Conservation (phyloP, 306 rosid genomes). For the Citrullus mucosospermus region DNA sequence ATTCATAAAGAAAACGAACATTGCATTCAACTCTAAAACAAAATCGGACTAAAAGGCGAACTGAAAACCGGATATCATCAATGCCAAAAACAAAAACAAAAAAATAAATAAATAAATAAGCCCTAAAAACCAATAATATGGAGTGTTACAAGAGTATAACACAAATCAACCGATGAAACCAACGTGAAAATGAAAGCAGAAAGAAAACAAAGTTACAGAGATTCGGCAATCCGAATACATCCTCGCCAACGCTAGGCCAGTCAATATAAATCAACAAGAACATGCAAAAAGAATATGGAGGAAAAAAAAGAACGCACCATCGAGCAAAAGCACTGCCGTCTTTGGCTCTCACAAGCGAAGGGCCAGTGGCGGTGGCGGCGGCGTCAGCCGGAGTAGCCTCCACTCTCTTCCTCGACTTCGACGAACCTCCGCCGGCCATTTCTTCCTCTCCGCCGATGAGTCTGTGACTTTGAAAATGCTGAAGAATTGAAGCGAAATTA, state of each 20-base stretch:
- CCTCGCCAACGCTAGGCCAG: neutral
- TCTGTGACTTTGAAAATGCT: neutral
- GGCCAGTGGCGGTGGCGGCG: constrained; percentile 4
- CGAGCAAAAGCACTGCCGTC: constrained; percentile 88
- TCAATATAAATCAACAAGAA: neutral
- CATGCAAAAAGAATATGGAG: neutral
- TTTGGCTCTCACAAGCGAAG: constrained; percentile 50
- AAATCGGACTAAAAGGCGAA: neutral
- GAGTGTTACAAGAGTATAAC: neutral
- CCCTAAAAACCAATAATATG: neutral
- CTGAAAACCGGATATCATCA: neutral
- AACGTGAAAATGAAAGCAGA: neutral
- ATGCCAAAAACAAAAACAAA: neutral
- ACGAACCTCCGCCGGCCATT: constrained; percentile 32
- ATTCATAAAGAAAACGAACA: neutral
- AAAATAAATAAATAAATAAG: neutral
- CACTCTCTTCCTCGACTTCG: constrained; percentile 52
- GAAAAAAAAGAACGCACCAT: constrained; percentile 24
- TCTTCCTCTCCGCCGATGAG: neutral
- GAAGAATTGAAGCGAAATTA: neutral
- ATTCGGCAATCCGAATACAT: neutral
- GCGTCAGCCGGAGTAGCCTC: constrained; percentile 45
- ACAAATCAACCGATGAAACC: neutral
- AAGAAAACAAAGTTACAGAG: neutral
- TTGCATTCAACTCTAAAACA: neutral